These are phyloP conservation scores for Citrus unshiu DNA, from an alignment of 345 rosid genomes.

Conservation along the genomic window DNA sequence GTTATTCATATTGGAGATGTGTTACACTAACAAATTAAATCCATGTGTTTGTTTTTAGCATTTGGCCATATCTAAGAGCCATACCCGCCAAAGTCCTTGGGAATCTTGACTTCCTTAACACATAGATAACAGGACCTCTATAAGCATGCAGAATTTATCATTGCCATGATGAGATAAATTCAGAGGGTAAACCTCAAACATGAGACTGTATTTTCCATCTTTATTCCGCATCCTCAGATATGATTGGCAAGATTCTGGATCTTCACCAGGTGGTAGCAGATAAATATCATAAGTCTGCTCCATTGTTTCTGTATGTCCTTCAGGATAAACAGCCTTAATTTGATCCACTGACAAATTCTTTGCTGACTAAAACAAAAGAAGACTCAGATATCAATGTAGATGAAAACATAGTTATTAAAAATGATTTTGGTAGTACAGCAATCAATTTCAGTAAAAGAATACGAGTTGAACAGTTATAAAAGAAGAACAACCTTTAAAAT, in stretches of 20 bases:
- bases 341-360: slow-evolving; percentile 59
- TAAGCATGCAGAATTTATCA: background rate
- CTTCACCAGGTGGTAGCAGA: slow-evolving; percentile 99
- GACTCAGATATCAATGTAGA: slow-evolving; percentile 21
- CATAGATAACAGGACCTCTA: background rate
- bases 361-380: slow-evolving; percentile 60
- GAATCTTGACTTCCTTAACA: background rate
- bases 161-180: slow-evolving; percentile 1
- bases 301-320: slow-evolving; percentile 59
- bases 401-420: slow-evolving; percentile 7
- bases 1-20: background rate
- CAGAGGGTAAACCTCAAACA: slow-evolving; percentile 80
- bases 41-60: background rate
- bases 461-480: background rate
- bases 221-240: slow-evolving; percentile 97
- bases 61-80: background rate
- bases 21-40: background rate
- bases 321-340: slow-evolving; percentile 64
- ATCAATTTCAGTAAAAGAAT: background rate
- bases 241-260: slow-evolving; percentile 94
- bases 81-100: background rate
- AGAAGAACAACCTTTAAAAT: slow-evolving; percentile 73
- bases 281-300: slow-evolving; percentile 97
- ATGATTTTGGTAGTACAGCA: too few relatives aligned
- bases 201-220: slow-evolving; percentile 98